A percentile compares a stretch with the other conserved stretches of the same genome.
phyloP scores from a whole-genome alignment of 2,329 filamentous ascomycete species.

The Neocucurbitaria cava region DNA sequence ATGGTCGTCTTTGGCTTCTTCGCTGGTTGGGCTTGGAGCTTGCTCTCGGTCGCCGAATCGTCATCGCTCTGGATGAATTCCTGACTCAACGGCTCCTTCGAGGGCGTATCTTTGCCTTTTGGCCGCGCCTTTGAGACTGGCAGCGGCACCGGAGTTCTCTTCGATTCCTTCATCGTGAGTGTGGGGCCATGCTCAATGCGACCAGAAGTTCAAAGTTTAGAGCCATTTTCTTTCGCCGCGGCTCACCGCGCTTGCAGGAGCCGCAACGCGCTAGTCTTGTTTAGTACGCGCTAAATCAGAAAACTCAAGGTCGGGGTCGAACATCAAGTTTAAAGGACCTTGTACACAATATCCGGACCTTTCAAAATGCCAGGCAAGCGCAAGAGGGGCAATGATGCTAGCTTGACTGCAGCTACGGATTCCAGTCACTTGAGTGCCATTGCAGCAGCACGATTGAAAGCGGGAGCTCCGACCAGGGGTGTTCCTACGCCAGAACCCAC shows the following conservation, averaged over 20 bases:
- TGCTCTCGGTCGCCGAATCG: conserved; percentile 35
- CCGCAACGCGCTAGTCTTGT: conserved; percentile 20
- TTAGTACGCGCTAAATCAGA: conserved; percentile 25
- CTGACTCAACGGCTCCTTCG: conserved; percentile 41
- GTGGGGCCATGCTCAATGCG: conserved; percentile 17
- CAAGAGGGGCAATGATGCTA: conserved; percentile 26
- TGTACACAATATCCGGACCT: not conserved
- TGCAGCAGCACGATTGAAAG: conserved; percentile 41
- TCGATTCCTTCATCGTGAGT: conserved; percentile 43
- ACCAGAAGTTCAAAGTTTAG: conserved; percentile 18
- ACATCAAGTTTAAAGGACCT: not conserved
- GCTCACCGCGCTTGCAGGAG: conserved; percentile 21
- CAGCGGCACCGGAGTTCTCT: conserved; percentile 44
- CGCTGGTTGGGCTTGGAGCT: conserved; percentile 20
- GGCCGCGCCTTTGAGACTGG: conserved; percentile 38
- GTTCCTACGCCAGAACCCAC: conserved; percentile 14
- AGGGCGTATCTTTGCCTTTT: conserved; percentile 23
- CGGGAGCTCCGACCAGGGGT: conserved; percentile 24
- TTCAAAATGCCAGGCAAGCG: conserved; percentile 41
- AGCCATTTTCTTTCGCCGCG: conserved; percentile 39
- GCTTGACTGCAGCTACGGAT: conserved; percentile 2
- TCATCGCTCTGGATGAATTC: conserved; percentile 46
- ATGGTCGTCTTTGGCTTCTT: conserved; percentile 37
- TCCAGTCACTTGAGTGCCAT: conserved; percentile 42
- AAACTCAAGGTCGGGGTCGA: not conserved